Base-by-base conservation (phyloP, 495 filamentous ascomycete genomes). In the Aspergillus egyptiacus region DNA sequence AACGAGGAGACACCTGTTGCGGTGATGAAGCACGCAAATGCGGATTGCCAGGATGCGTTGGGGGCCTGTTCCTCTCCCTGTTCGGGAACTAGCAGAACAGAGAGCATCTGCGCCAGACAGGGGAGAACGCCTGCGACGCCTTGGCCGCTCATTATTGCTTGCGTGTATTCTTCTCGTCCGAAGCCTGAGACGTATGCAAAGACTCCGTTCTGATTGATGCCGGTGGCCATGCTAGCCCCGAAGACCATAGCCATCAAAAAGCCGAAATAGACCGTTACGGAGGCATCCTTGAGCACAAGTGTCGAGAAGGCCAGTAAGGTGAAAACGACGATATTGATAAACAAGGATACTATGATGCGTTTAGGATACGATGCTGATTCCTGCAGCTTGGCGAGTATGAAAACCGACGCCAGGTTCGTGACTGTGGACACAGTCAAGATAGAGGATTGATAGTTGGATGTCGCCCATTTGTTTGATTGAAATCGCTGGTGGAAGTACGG, bases 71-170 rank as follows among this genome's bases (percentile, higher is more conserved):
- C 18, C 24, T 49, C 30, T 34, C 53, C 40, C 14, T 49, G 39
- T 30, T 53, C 54, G 0, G 83, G 75, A 10, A 91, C 78, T 0
- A 81, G 77, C 24, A 97, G 72, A 23, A 91, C 87, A 2, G 89
- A 86, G 31, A 87, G 58, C 53, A 96, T 93, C 58, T 80, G 91
- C 0, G 86, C 86, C 47, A 96, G 77, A 33, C 86, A 86, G 0
- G 93, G 94, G 11, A 97, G 74, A 3, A 99, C 91, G 25, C 93
- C 93, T 1, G 93, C 90, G 6, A 97, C 73, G 13, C 82, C 94
- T 64, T 99, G 93, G 7, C 93, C 93, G 19, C 82, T 82, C 94
- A 99, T 97, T 64, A 97, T 90, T 15, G 84, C 93, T 65, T 96
- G 91, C 40, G 86, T 96, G 68, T 96, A 97, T 56, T 89, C 83